These are phyloP conservation scores for Ogataea pilisensis DNA, from an alignment of 805 yeast genomes.

Conservation along the genomic window DNA sequence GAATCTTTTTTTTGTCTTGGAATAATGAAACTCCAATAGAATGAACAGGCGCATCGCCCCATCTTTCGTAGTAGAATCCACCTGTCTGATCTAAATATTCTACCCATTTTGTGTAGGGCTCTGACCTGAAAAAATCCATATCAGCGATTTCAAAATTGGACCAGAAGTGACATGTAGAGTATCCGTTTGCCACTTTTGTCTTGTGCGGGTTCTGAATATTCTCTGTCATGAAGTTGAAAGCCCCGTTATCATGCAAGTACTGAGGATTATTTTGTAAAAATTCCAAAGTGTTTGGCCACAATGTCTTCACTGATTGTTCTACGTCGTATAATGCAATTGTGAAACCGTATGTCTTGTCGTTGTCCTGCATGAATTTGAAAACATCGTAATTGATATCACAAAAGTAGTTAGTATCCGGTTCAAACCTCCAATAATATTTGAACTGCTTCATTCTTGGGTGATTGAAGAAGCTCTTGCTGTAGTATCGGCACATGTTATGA, in stretches of 20 bases:
- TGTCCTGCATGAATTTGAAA: slow-evolving; percentile 65
- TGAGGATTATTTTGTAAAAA: slow-evolving; percentile 55
- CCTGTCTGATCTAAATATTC: slow-evolving; percentile 62
- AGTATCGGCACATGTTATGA: slow-evolving; percentile 84
- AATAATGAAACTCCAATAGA: slow-evolving; percentile 69
- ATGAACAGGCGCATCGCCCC: slow-evolving; percentile 95
- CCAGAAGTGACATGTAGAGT: slow-evolving; percentile 81
- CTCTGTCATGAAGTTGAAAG: slow-evolving; percentile 50
- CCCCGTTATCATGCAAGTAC: slow-evolving; percentile 50
- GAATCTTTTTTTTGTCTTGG: slow-evolving; percentile 63
- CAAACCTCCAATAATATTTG: slow-evolving; percentile 77
- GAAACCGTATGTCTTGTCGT: slow-evolving; percentile 70
- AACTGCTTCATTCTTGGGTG: slow-evolving; percentile 58
- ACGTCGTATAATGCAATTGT: slow-evolving; percentile 66
- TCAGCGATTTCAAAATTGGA: slow-evolving; percentile 83
- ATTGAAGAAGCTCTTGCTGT: slow-evolving; percentile 59
- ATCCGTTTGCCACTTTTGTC: slow-evolving; percentile 36
- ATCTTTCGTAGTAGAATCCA: slow-evolving; percentile 83
- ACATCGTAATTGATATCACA: slow-evolving; percentile 73
- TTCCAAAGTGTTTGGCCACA: slow-evolving; percentile 69
- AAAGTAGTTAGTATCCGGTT: slow-evolving; percentile 66
- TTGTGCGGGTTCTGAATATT: slow-evolving; percentile 48
- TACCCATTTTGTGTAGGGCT: slow-evolving; percentile 64
- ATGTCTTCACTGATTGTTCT: slow-evolving; percentile 53
- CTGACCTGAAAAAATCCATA: slow-evolving; percentile 72